phyloP scores from a whole-genome alignment of 2,329 filamentous ascomycete species.

The Trichoderma hamatum region DNA sequence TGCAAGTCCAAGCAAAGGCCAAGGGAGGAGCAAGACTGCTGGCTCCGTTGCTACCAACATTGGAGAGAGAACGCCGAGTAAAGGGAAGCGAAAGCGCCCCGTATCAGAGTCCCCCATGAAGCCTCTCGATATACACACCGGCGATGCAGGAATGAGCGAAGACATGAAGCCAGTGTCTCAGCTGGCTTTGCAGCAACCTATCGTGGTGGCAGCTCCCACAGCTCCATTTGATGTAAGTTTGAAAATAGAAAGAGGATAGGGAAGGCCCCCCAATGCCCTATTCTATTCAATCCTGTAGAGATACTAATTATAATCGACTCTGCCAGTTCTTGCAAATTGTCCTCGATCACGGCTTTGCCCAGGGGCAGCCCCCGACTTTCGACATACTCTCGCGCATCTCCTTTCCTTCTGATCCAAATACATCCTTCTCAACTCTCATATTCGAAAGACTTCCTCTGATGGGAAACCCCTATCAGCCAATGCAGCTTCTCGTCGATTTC shows the following conservation, averaged over 20 bases:
- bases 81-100: constrained; percentile 71
- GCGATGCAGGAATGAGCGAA: constrained; percentile 45
- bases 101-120: constrained; percentile 67
- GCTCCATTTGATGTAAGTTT: constrained; percentile 51
- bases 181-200: constrained; percentile 27
- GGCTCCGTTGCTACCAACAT: constrained; percentile 50
- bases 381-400: constrained; percentile 67
- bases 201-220: constrained; percentile 34
- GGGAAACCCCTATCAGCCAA: constrained; percentile 52
- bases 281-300: neutral
- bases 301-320: constrained; percentile 30
- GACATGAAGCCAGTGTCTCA: constrained; percentile 31
- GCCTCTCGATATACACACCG: constrained; percentile 58
- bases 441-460: constrained; percentile 67
- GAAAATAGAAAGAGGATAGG: neutral
- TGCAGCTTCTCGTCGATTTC: constrained; percentile 65
- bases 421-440: constrained; percentile 67
- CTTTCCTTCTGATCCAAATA: constrained; percentile 64
- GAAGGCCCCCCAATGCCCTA: neutral
- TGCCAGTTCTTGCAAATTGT: constrained; percentile 62
- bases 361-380: constrained; percentile 63
- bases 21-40: constrained; percentile 45
- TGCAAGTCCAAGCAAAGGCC: constrained; percentile 56
- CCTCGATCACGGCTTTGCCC: constrained; percentile 62
- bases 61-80: constrained; percentile 63